Conservation (phyloP, 2,329 filamentous ascomycete species). For the Fusarium pseudoanthophilum region DNA sequence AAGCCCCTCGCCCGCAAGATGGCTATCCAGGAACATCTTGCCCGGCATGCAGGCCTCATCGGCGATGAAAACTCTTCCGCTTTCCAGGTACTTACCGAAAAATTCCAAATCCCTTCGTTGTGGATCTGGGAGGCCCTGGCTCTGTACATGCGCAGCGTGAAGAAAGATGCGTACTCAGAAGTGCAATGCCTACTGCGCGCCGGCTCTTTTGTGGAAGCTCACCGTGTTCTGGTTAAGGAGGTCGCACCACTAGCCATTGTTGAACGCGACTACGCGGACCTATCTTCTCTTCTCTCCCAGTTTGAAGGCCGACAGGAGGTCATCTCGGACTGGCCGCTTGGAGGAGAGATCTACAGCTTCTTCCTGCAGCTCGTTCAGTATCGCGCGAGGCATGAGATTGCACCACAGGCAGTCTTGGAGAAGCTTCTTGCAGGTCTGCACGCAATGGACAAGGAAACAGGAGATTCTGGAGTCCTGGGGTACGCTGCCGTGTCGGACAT, state of each 20-base stretch:
- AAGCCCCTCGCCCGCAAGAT: slow-evolving; percentile 70
- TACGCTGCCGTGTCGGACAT: slow-evolving; percentile 84
- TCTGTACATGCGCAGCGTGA: slow-evolving; percentile 79
- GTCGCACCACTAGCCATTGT: slow-evolving; percentile 88
- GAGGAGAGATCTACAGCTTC: slow-evolving; percentile 80
- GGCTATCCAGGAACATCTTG: slow-evolving; percentile 78
- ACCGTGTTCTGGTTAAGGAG: slow-evolving; percentile 80
- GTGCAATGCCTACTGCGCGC: slow-evolving; percentile 85
- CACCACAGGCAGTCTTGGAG: slow-evolving; percentile 61
- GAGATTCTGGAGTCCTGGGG: slow-evolving; percentile 62
- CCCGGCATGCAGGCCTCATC: slow-evolving; percentile 75
- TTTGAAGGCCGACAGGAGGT: slow-evolving; percentile 72
- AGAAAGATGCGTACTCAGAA: slow-evolving; percentile 75
- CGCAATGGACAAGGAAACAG: slow-evolving; percentile 60
- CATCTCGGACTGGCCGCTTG: slow-evolving; percentile 79
- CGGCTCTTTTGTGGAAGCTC: slow-evolving; percentile 80
- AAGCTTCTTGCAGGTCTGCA: slow-evolving; percentile 67
- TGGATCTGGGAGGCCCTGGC: slow-evolving; percentile 94
- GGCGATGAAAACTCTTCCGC: slow-evolving; percentile 65
- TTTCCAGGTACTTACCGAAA: slow-evolving; percentile 69
- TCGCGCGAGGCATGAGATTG: slow-evolving; percentile 54
- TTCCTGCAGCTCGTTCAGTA: slow-evolving; percentile 65
- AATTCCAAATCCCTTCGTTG: slow-evolving; percentile 74
- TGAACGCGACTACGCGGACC: slow-evolving; percentile 77
- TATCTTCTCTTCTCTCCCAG: slow-evolving; percentile 75